Base-by-base conservation (phyloP, 2,329 filamentous ascomycete species). In the Venturia oleaginea region DNA sequence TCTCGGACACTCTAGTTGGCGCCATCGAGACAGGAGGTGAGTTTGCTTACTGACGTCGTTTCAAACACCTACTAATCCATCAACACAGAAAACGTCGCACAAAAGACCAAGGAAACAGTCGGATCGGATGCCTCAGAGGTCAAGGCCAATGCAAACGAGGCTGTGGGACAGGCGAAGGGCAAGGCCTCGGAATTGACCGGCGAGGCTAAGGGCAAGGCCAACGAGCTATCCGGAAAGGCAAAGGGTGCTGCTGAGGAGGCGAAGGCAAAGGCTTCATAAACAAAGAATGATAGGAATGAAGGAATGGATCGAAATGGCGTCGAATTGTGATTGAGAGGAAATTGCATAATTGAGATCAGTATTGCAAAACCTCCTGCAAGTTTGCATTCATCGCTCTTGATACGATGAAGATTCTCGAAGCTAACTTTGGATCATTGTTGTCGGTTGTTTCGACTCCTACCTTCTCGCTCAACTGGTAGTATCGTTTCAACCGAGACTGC, bases 11-110 rank as follows among this genome's bases (percentile, higher is more conserved):
- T 32, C 80, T 81, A 13, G 81, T 87, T 27, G 83, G 83, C 75
- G 85, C 84, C 57, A 85, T 87, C 67, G 82, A 88, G 75, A 84
- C 79, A 69, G 82, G 83, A 66, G 80, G 84, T 86, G 81, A 66
- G 84, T 79, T 27, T n/a, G n/a, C n/a, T n/a, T n/a, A n/a, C n/a
- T n/a, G n/a, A n/a, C n/a, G n/a, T n/a, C n/a, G n/a, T n/a, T n/a
- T n/a, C n/a, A n/a, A n/a, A n/a, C n/a, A n/a, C n/a, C n/a, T 46
- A 34, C 40, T 2, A 17, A 22, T 55, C 40, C 30, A 24, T 43
- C 19, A 4, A 3, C 30, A 10, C 17, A 42, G 60, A 66, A 24
- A 42, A 34, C 30, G 65, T 54, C 24, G 62, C 60, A 34, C 59
- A 37, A n/a, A 55, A 34, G 24, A 43, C 61, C 34, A 63, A 66